Evolutionary conservation across 2,329 filamentous ascomycete species (phyloP).

Genomic region (Neofusicoccum kwambonambiense): DNA sequence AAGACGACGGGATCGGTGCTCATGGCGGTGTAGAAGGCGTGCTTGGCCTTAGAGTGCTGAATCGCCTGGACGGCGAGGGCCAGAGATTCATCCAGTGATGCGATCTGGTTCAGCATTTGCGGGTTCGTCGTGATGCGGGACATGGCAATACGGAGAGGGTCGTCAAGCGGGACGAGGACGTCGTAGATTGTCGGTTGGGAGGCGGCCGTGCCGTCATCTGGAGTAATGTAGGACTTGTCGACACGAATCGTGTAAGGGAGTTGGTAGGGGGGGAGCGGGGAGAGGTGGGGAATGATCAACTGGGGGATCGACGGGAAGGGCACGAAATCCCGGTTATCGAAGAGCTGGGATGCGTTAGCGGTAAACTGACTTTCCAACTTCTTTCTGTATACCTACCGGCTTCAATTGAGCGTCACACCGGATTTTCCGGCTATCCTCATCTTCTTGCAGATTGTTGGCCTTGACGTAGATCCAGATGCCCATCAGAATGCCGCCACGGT

Average conservation of each 20-base stretch:
- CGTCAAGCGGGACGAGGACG: constrained; percentile 78
- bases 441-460: constrained; percentile 80
- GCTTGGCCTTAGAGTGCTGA: constrained; percentile 81
- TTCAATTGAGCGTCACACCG: constrained; percentile 82
- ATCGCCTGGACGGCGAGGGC: constrained; percentile 80
- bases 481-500: constrained; percentile 82
- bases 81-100: constrained; percentile 78
- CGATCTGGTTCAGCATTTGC: constrained; percentile 76
- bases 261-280: constrained; percentile 75
- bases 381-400: constrained; percentile 56
- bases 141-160: constrained; percentile 66
- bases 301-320: constrained; percentile 84
- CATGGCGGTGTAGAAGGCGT: constrained; percentile 79
- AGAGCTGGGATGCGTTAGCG: constrained; percentile 54
- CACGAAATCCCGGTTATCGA: constrained; percentile 67
- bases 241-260: constrained; percentile 92
- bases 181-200: constrained; percentile 85
- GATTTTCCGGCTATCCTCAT: constrained; percentile 91
- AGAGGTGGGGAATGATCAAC: constrained; percentile 75
- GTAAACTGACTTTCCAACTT: neutral
- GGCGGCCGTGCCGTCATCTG: constrained; percentile 65
- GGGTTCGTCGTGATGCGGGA: constrained; percentile 57
- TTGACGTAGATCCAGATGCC: constrained; percentile 95
- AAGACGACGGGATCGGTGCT: constrained; percentile 81
- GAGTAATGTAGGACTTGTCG: constrained; percentile 62